These are phyloP conservation scores for Blastomyces percursus DNA, from an alignment of 2,329 filamentous ascomycete species.

Conservation along the genomic window DNA sequence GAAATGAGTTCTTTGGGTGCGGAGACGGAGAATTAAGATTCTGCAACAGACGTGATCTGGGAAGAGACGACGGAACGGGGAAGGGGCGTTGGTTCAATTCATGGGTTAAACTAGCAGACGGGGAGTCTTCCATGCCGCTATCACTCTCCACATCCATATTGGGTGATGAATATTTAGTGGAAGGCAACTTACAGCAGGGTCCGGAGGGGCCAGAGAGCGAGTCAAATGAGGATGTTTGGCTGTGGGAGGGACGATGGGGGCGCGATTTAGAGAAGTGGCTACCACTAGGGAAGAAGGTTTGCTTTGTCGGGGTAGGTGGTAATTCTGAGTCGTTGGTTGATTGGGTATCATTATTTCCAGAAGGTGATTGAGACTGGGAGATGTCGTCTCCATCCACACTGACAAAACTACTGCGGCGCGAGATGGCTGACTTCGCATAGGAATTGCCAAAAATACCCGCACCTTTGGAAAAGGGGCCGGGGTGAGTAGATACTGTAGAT, in stretches of 20 bases:
- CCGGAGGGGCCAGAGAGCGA: constrained; percentile 24
- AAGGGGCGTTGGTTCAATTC: constrained; percentile 25
- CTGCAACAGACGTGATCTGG: constrained; percentile 30
- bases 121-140: constrained; percentile 23
- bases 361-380: constrained; percentile 47
- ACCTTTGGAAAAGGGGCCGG: constrained; percentile 56
- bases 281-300: constrained; percentile 28
- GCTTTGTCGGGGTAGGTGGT: constrained; percentile 89
- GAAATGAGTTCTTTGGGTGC: constrained; percentile 28
- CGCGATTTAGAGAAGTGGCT: constrained; percentile 16
- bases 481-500: constrained; percentile 43
- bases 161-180: constrained; percentile 19
- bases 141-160: constrained; percentile 24
- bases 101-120: constrained; percentile 21
- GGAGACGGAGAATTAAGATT: constrained; percentile 33
- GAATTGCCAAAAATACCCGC: constrained; percentile 52
- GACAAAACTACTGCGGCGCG: constrained; percentile 59
- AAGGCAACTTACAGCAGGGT: constrained; percentile 30
- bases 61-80: constrained; percentile 25
- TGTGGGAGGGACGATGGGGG: constrained; percentile 21
- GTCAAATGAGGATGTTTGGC: constrained; percentile 27
- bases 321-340: constrained; percentile 56
- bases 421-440: constrained; percentile 38
- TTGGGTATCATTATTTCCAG: constrained; percentile 45
- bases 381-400: constrained; percentile 71